Base-by-base conservation (phyloP, 371 early-diverging fungal genomes). In the Circinella umbellata region DNA sequence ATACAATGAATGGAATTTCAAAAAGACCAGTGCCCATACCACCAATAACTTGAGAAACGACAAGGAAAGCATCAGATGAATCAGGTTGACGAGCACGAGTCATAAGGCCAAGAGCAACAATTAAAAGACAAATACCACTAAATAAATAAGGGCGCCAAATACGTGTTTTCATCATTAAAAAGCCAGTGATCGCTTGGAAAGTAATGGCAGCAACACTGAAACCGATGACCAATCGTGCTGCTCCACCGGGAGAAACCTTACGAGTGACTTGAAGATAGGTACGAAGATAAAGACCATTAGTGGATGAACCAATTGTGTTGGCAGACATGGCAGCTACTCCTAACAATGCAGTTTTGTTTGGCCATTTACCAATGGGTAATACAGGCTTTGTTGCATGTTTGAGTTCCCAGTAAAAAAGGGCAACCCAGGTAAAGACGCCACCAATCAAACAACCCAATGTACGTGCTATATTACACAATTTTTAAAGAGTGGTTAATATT, bases 121-220 rank as follows among this genome's bases (percentile, higher is more conserved):
- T 73, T 51, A 91, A 36, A 7, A 92, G 51, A 6, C 89, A 91
- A 10, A 94, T 75, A 11, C 75, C 92, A 57, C 85, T 78, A 91
- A 92, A 76, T 0, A 78, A 68, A 61, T 93, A 69, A 61, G 81
- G 73, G 54, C 75, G 73, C 69, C 75, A 79, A 0, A 89, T 78
- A 9, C 87, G 84, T 34, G 79, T 77, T 1, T 72, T 70, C 60
- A 72, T 76, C 77, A 83, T 80, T 34, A 81, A 37, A 51, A 68
- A 76, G 17, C 81, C 84, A 9, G 74, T 71, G 18, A 73, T 27
- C 8, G 79, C 57, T 60, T 80, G 76, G 3, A 76, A 64, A 10
- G 79, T 11, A 2, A 78, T 63, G 63, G 69, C 79, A 15, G 76
- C 72, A 13, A 78, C 81, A 64, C 75, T 69, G 63, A 77, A 83